Base-by-base conservation (phyloP, 176 grass and related monocot species). In the Poa pratensis region DNA sequence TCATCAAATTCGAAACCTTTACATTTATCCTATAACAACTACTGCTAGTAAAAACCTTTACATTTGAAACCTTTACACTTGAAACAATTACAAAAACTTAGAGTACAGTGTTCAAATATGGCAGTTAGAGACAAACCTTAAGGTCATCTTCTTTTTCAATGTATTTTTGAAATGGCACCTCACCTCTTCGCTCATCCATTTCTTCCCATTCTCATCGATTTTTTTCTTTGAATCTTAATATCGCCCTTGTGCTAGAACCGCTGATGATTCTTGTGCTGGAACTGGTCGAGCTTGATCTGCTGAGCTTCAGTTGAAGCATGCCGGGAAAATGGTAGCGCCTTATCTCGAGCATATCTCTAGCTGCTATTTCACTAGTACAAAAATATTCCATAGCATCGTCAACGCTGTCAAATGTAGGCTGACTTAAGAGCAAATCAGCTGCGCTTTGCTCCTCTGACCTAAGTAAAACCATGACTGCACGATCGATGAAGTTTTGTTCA, bases 1-100 rank as follows among this genome's bases (percentile, higher is more conserved):
- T 84, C 27, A 18, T 76, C 82, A 53, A 76, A 73, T 59, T 82
- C 15, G n/a, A 59, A 45, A 19, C n/a, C n/a, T n/a, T n/a, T n/a
- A n/a, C n/a, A n/a, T n/a, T n/a, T n/a, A 10, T 28, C 35, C 80
- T 82, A 73, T 7, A 46, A 60, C 1, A 26, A 28, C 15, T 46
- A 28, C 1, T 65, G 20, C 26, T 39, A 55, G 48, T 26, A 43
- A 53, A 69, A 54, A 17, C 15, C 1, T 52, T 57, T 57, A 22
- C 1, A 20, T 16, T 54, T 0, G n/a, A n/a, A n/a, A n/a, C n/a
- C n/a, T n/a, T n/a, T 22, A n/a, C 0, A 24, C 23, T 12, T 22
- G 6, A 16, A 69, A 34, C 6, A 69, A 53, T 4, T 16, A 81
- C 3, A 70, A 69, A 52, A 5, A 4, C 9, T 69, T 17, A 10